Conservation (phyloP, 108 stramenopile species). For the Schizochytrium sp. region DNA sequence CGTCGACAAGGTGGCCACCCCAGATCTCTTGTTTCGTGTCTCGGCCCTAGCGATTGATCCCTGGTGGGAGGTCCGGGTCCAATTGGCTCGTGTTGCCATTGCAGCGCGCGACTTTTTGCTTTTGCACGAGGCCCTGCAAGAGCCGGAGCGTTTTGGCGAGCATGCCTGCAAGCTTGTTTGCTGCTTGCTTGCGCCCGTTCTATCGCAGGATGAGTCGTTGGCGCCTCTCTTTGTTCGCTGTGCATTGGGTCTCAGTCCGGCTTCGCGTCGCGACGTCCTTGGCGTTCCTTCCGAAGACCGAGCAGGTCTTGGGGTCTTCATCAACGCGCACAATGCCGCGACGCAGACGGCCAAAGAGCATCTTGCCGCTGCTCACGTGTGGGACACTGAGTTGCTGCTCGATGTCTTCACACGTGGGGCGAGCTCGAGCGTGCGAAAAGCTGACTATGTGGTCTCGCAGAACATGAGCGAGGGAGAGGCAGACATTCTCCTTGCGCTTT, state of each 20-base stretch:
- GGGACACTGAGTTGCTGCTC: not conserved
- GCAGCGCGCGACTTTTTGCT: not conserved
- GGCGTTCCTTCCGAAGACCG: not conserved
- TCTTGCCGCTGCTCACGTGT: not conserved
- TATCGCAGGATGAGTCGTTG: not conserved
- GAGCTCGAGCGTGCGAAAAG: not conserved
- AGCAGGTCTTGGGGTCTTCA: not conserved
- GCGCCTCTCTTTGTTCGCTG: not conserved
- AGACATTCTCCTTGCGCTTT: no score
- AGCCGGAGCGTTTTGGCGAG: not conserved
- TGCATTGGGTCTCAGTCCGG: not conserved
- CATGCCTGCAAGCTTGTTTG: not conserved
- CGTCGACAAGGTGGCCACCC: not conserved
- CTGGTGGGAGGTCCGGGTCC: slow-evolving; percentile 12
- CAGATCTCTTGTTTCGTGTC: not conserved
- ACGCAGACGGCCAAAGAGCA: not conserved
- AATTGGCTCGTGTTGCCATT: not conserved
- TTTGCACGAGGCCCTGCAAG: not conserved
- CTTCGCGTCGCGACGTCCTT: not conserved
- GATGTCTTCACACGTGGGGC: not conserved
- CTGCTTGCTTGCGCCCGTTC: not conserved
- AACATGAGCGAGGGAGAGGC: no score
- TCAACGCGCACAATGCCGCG: not conserved
- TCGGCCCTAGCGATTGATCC: not conserved
- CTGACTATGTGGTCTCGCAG: no score